Evolutionary conservation across 192 early-diverging fungal species (phyloP).

Genomic region (Backusella psychrophila): DNA sequence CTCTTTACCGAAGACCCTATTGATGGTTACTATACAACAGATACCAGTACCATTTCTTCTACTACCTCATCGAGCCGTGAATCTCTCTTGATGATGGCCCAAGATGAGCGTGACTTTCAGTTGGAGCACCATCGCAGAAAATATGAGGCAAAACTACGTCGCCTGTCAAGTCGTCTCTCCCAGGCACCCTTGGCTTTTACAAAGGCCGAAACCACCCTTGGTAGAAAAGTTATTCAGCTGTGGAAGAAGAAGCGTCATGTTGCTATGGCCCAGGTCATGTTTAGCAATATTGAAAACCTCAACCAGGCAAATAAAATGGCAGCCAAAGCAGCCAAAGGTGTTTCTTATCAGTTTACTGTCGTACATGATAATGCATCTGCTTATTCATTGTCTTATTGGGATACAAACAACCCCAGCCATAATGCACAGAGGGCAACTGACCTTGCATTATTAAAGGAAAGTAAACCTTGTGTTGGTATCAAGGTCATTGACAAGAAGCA

Average conservation of each 20-base stretch:
- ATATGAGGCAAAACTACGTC: constrained; percentile 48
- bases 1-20: constrained; percentile 1
- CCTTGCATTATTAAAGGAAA: constrained; percentile 29
- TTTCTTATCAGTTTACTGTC: constrained; percentile 81
- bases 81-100: constrained; percentile 33
- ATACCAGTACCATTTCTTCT: constrained; percentile 5
- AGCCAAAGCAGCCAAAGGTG: constrained; percentile 71
- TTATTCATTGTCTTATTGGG: constrained; percentile 45
- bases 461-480: constrained; percentile 50
- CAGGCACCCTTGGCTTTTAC: constrained; percentile 34
- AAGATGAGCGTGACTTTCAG: constrained; percentile 51
- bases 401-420: constrained; percentile 35
- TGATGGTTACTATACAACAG: constrained; percentile 13
- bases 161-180: constrained; percentile 31
- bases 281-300: constrained; percentile 61
- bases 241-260: constrained; percentile 58
- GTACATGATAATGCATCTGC: constrained; percentile 52
- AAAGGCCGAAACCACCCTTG: constrained; percentile 39
- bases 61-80: background rate
- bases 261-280: constrained; percentile 60
- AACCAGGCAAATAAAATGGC: constrained; percentile 89
- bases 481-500: constrained; percentile 55
- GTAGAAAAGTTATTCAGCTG: constrained; percentile 38
- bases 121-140: constrained; percentile 48
- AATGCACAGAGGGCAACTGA: constrained; percentile 34